Conservation (phyloP, 1,284 basidiomycete genomes). For the Marasmius tenuissimus region DNA sequence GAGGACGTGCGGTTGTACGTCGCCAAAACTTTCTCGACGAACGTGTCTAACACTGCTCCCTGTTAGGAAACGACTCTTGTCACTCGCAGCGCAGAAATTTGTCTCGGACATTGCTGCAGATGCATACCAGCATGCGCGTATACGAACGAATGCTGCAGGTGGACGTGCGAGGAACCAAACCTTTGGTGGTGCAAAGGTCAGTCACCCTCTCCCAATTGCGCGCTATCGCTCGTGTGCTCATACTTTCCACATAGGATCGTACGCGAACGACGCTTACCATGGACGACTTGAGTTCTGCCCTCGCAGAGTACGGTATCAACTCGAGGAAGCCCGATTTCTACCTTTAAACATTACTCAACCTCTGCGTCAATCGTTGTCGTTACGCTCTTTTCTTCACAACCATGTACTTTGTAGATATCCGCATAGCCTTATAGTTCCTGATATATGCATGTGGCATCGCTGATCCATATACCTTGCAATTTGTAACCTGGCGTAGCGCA, state of each 20-base stretch:
- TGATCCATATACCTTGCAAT: no score
- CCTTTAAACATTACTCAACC: conserved; percentile 39
- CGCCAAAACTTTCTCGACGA: not conserved
- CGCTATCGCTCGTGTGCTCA: not conserved
- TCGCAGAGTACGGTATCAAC: conserved; percentile 94
- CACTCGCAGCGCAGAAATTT: conserved; percentile 97
- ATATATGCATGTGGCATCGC: no score
- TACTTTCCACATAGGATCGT: conserved; percentile 6
- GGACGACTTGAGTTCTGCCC: conserved; percentile 93
- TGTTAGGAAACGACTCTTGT: conserved; percentile 86
- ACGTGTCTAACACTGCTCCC: not conserved
- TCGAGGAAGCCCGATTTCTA: conserved; percentile 92
- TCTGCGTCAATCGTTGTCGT: not conserved
- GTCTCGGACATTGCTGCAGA: conserved; percentile 96
- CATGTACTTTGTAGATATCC: not conserved
- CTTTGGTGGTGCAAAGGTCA: conserved; percentile 59
- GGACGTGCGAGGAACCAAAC: conserved; percentile 65
- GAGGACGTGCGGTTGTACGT: conserved; percentile 89
- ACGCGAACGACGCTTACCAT: conserved; percentile 96
- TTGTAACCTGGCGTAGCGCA: no score
- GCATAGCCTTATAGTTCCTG: no score
- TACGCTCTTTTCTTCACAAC: not conserved
- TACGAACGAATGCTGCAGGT: conserved; percentile 79
- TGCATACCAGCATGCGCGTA: conserved; percentile 96
- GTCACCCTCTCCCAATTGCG: conserved; percentile 16